Base-by-base conservation (phyloP, 2,329 filamentous ascomycete species). In the Aureobasidium pullulans region DNA sequence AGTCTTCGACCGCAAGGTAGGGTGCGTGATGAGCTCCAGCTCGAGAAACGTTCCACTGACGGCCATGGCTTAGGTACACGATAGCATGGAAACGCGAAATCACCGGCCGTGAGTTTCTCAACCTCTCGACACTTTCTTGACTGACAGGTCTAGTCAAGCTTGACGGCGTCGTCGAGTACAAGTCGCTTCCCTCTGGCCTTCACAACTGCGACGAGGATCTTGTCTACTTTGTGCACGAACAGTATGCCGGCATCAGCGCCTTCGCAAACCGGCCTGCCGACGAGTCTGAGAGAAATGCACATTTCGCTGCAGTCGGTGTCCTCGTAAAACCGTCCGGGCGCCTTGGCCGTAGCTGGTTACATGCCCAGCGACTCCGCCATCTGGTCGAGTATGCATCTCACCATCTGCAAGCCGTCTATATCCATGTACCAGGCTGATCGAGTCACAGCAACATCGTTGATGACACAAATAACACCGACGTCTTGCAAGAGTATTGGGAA, bases 141-240 rank as follows among this genome's bases (percentile, higher is more conserved):
- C 42, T 56, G 7, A 57, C n/a, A 16, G 3, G 2, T 15, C 61
- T 60, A 81, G 79, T 84, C 42, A 73, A 79, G 48, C 82, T 97
- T 50, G 89, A 96, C 66, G 90, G 90, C 59, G 85, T 88, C 28
- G 90, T 96, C 68, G 94, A 99, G 75, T 99, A 91, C 81, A 97
- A 96, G 75, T 95, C 90, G 62, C 81, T 99, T 48, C 94, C 94
- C 2, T 97, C 93, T 0, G 94, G 94, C 28, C 75, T 96, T 52
- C 94, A 99, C 75, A 88, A 90, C 60, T 90, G 97, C 19, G 79
- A 86, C 34, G 85, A 92, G 65, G 94, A 99, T 73, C 79, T 97
- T 54, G 79, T 88, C 74, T 99, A 97, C 77, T 99, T 97, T 72
- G 86, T 96, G 44, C 91, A 97, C 69, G 86, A 83, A 49, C 80